phyloP scores from a whole-genome alignment of 805 yeast genomes.

The Candida montana region DNA sequence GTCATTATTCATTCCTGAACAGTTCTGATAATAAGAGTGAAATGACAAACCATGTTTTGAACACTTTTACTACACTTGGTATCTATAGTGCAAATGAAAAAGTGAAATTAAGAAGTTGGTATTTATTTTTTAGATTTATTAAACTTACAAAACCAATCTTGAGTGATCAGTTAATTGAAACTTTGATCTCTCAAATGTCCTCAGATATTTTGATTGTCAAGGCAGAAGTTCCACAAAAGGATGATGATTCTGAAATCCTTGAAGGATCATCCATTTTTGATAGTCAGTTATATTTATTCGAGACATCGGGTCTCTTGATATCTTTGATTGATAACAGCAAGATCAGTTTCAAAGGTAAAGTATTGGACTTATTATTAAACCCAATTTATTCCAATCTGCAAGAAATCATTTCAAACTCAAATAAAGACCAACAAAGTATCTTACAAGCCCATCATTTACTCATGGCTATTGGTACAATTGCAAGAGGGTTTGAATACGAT shows the following conservation, averaged over 20 bases:
- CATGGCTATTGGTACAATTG: conserved; percentile 85
- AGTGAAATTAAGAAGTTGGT: conserved; percentile 87
- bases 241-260: conserved; percentile 52
- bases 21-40: conserved; percentile 41
- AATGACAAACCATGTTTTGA: conserved; percentile 57
- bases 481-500: conserved; percentile 64
- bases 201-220: conserved; percentile 57
- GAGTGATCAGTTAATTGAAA: conserved; percentile 45
- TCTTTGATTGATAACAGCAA: conserved; percentile 43
- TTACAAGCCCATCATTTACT: conserved; percentile 81
- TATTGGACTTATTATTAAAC: conserved; percentile 62
- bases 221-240: conserved; percentile 42
- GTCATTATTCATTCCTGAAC: conserved; percentile 63
- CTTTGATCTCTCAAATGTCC: conserved; percentile 54
- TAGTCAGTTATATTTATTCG: conserved; percentile 77
- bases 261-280: conserved; percentile 55
- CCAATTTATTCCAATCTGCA: conserved; percentile 75
- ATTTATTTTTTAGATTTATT: conserved; percentile 75
- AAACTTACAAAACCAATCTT: conserved; percentile 67
- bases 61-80: conserved; percentile 78
- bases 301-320: conserved; percentile 76
- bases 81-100: conserved; percentile 67
- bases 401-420: conserved; percentile 46
- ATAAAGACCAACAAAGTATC: conserved; percentile 39
- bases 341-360: conserved; percentile 32